Percentiles rank a stretch among this genome's conserved stretches.
phyloP scores from a whole-genome alignment of 305 asterid species.

The Fraxinus dipetala region DNA sequence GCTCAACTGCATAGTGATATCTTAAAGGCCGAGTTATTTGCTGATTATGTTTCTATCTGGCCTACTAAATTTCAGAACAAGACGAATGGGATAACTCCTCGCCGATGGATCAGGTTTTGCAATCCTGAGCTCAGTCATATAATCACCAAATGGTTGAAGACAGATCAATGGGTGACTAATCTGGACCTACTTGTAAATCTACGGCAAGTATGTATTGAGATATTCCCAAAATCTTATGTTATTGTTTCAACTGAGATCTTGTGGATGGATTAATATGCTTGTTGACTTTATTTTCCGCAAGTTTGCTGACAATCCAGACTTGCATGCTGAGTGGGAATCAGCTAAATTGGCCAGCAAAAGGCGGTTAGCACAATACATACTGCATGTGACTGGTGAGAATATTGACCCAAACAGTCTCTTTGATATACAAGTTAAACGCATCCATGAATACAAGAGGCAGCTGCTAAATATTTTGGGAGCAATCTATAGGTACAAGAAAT shows the following conservation, averaged over 20 bases:
- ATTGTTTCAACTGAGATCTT: slow-evolving; percentile 16
- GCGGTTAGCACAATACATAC: slow-evolving; percentile 76
- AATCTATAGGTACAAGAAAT: slow-evolving; percentile 92
- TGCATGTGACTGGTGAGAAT: slow-evolving; percentile 73
- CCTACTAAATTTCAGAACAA: slow-evolving; percentile 94
- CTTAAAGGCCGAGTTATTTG: slow-evolving; percentile 74
- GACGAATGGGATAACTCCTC: slow-evolving; percentile 98
- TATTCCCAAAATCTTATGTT: slow-evolving; percentile 12
- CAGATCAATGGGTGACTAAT: slow-evolving; percentile 90
- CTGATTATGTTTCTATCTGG: slow-evolving; percentile 95
- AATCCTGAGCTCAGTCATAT: slow-evolving; percentile 88
- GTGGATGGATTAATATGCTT: slow-evolving; percentile 10
- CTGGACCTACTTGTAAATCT: slow-evolving; percentile 79
- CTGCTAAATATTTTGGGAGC: slow-evolving; percentile 86
- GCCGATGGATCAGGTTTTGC: slow-evolving; percentile 95
- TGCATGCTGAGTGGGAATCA: slow-evolving; percentile 83
- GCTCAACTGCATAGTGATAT: slow-evolving; percentile 98
- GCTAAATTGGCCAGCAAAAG: slow-evolving; percentile 93
- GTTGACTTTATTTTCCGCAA: slow-evolving; percentile 37
- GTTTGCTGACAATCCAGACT: slow-evolving; percentile 78
- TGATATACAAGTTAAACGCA: slow-evolving; percentile 98
- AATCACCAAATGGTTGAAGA: slow-evolving; percentile 95
- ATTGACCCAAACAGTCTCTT: slow-evolving; percentile 85
- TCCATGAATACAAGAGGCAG: slow-evolving; percentile 98
- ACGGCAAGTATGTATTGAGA: slow-evolving; percentile 61